phyloP scores from a whole-genome alignment of 176 grass and related monocot genomes.

The Cocos nucifera region DNA sequence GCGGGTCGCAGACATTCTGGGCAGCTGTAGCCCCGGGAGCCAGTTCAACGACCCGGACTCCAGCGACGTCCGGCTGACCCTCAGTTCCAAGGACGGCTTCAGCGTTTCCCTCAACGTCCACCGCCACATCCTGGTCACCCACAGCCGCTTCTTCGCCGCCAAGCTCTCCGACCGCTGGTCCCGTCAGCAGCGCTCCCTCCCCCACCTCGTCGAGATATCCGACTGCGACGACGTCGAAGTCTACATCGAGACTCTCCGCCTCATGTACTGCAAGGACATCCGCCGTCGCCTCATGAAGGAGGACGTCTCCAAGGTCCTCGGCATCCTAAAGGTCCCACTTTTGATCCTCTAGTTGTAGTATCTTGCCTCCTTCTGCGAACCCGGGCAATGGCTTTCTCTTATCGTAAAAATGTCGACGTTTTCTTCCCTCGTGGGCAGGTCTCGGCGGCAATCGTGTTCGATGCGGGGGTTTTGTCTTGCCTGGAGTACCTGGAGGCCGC shows the following conservation, averaged over 20 bases:
- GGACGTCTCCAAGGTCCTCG: constrained; percentile 83
- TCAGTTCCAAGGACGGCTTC: constrained; percentile 77
- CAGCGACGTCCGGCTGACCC: constrained; percentile 81
- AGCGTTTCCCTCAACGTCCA: constrained; percentile 75
- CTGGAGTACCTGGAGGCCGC: constrained; percentile 23
- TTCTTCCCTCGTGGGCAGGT: constrained; percentile 32
- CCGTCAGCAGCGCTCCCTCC: constrained; percentile 79
- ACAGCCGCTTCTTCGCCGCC: constrained; percentile 95
- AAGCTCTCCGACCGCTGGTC: constrained; percentile 97
- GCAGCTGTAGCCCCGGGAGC: constrained; percentile 79
- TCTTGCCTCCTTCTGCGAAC: no score
- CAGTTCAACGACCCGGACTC: constrained; percentile 87
- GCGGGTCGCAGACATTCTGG: constrained; percentile 66
- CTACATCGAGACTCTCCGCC: constrained; percentile 82
- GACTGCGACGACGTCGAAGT: constrained; percentile 97
- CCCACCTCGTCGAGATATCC: constrained; percentile 96
- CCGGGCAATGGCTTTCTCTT: no score
- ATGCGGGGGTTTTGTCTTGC: constrained; percentile 67
- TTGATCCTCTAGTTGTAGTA: no score
- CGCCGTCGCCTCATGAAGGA: constrained; percentile 84
- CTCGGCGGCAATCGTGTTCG: constrained; percentile 74
- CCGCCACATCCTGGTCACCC: constrained; percentile 75
- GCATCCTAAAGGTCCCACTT: constrained; percentile 68
- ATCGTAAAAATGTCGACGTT: background rate
- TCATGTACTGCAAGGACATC: constrained; percentile 98